A percentile compares a stretch with the other conserved stretches of the same genome.
These are phyloP conservation scores for Paramecium tetraurelia DNA, from an alignment of 73 alveolate genomes.

Conservation along the genomic window DNA sequence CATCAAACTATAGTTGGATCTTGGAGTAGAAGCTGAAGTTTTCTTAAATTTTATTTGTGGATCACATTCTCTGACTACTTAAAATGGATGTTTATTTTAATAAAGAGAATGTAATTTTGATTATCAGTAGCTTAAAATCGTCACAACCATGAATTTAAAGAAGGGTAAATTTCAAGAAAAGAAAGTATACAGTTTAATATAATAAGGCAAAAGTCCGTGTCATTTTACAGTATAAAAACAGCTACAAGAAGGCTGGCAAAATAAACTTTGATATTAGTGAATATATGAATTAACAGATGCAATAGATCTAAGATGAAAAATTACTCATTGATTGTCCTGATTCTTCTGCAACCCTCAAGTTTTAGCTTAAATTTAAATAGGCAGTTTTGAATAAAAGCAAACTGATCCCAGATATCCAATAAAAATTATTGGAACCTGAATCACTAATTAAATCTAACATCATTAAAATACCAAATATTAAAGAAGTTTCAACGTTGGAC, in stretches of 20 bases:
- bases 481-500: not conserved
- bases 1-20: not conserved
- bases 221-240: not conserved
- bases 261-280: not conserved
- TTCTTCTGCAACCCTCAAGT: not conserved
- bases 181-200: not conserved
- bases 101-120: not conserved
- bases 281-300: not conserved
- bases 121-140: not conserved
- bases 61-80: not conserved
- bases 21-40: not conserved
- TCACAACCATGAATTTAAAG: not conserved
- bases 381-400: not conserved
- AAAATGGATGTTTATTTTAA: not conserved
- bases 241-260: not conserved
- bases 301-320: not conserved
- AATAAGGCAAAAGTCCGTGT: not conserved
- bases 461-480: not conserved
- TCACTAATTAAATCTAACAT: not conserved
- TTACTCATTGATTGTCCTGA: not conserved
- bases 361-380: not conserved
- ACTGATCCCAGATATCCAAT: not conserved
- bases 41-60: not conserved
- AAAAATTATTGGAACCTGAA: not conserved
- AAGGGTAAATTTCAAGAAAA: not conserved